Evolutionary conservation across 2,329 filamentous ascomycete species (phyloP).

Genomic region (Fusarium liriodendri): DNA sequence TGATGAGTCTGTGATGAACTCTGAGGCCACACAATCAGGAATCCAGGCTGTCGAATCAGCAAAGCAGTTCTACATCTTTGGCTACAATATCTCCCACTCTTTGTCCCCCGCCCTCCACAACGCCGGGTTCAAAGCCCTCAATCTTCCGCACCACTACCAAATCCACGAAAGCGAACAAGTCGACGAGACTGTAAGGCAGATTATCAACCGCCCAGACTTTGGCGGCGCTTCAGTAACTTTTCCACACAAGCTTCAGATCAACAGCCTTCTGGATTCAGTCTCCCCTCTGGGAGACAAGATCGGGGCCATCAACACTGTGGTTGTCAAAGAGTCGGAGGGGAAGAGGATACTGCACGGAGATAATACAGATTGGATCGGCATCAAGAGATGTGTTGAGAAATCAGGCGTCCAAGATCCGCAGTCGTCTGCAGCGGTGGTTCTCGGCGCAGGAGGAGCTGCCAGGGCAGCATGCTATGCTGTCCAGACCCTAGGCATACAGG

Average conservation of each 20-base stretch:
- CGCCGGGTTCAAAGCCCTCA: conserved; percentile 6
- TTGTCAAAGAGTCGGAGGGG: not conserved
- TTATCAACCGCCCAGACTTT: conserved; percentile 13
- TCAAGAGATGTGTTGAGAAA: conserved; percentile 14
- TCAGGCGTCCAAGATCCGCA: not conserved
- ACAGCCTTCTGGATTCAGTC: conserved; percentile 2
- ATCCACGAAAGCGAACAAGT: conserved; percentile 17
- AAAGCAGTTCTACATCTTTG: conserved; percentile 21
- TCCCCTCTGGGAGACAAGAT: conserved; percentile 1
- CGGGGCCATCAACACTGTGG: conserved; percentile 17
- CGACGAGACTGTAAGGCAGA: conserved; percentile 5
- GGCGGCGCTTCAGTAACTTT: conserved; percentile 16
- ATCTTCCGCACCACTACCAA: conserved; percentile 9
- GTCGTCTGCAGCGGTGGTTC: conserved; percentile 11
- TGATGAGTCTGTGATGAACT: too few species aligned
- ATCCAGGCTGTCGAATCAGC: too few species aligned
- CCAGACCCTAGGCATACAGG: conserved; percentile 3
- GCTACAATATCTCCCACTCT: conserved; percentile 18
- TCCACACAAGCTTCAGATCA: conserved; percentile 17
- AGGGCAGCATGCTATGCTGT: conserved; percentile 20
- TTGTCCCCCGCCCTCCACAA: conserved; percentile 21
- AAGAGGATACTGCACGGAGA: conserved; percentile 10
- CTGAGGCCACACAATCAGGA: too few species aligned
- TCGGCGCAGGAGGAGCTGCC: conserved; percentile 18
- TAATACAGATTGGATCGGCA: conserved; percentile 22